Percentiles rank a stretch among this genome's conserved stretches.
Conservation (phyloP, 2,329 filamentous ascomycete species). For the Boeremia lycopersici region DNA sequence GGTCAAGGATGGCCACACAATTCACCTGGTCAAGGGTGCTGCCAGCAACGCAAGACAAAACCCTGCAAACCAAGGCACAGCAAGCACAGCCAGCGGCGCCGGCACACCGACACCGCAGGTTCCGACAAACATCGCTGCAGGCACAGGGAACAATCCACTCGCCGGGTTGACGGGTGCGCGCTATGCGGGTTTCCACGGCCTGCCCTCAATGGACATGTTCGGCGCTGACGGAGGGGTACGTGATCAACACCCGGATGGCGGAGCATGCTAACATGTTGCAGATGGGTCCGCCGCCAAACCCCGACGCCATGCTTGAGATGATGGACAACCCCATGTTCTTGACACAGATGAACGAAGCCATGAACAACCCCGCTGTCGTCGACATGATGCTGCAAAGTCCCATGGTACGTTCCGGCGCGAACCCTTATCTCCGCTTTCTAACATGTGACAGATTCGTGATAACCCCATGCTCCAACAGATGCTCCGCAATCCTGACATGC, state of each 20-base stretch:
- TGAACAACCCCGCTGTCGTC: constrained; percentile 92
- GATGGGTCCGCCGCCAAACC: constrained; percentile 88
- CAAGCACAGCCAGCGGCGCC: constrained; percentile 42
- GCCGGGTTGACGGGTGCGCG: constrained; percentile 89
- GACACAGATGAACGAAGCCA: constrained; percentile 88
- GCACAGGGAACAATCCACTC: constrained; percentile 81
- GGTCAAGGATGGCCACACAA: constrained; percentile 93
- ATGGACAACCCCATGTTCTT: constrained; percentile 87
- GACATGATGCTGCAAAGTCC: constrained; percentile 72
- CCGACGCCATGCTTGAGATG: constrained; percentile 82
- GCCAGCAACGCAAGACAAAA: constrained; percentile 77
- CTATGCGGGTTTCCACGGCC: constrained; percentile 88
- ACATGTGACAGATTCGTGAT: constrained; percentile 66
- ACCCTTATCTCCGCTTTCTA: constrained; percentile 5
- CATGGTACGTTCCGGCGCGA: constrained; percentile 53
- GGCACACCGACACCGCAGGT: constrained; percentile 65
- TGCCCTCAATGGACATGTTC: constrained; percentile 87
- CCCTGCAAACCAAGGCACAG: constrained; percentile 56
- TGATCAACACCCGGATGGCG: constrained; percentile 29
- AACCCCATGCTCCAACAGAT: constrained; percentile 89
- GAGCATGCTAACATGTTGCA: constrained; percentile 48
- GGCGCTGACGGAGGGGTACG: constrained; percentile 92
- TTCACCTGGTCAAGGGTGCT: constrained; percentile 96
- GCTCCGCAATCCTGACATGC: constrained; percentile 85
- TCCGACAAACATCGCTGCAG: constrained; percentile 79